These are phyloP conservation scores for Aspergillus tamarii DNA, from an alignment of 2,329 filamentous ascomycete species.

Conservation along the genomic window DNA sequence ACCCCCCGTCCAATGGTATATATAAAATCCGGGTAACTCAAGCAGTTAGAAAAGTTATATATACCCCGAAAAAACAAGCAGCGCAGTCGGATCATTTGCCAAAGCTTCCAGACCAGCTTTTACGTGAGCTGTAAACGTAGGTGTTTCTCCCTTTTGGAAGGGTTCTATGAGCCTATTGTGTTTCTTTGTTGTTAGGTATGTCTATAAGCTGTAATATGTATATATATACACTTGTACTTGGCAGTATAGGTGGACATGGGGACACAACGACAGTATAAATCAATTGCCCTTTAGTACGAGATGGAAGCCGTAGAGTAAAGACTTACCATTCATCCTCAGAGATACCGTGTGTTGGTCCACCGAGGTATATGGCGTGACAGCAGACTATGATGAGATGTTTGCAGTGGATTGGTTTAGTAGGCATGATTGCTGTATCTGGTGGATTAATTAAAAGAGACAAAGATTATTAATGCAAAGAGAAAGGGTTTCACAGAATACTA, in stretches of 20 bases:
- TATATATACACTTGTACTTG: neutral
- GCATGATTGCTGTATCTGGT: neutral
- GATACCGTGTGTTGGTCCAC: conserved; percentile 56
- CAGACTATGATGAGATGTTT: conserved; percentile 75
- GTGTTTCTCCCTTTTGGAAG: conserved; percentile 78
- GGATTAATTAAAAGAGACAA: too few relatives aligned
- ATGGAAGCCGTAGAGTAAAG: neutral
- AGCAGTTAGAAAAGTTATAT: conserved; percentile 25
- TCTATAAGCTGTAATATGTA: neutral
- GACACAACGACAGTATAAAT: neutral
- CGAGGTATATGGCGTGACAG: conserved; percentile 79
- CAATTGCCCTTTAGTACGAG: neutral
- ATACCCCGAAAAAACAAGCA: conserved; percentile 75
- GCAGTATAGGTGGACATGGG: neutral
- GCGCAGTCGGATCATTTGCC: conserved; percentile 47
- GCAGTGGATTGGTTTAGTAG: neutral
- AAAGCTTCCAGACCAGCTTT: conserved; percentile 64
- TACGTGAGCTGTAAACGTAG: conserved; percentile 78
- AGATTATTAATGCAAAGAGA: too few relatives aligned
- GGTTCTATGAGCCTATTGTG: conserved; percentile 66
- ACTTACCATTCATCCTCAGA: conserved; percentile 64
- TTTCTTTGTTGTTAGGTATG: neutral
- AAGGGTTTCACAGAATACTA: too few relatives aligned
- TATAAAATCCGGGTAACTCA: neutral
- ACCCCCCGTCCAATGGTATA: too few relatives aligned